Percentiles rank a stretch among this genome's conserved stretches.
Conservation (phyloP, 257 asterid species). For the Ilex asprella region DNA sequence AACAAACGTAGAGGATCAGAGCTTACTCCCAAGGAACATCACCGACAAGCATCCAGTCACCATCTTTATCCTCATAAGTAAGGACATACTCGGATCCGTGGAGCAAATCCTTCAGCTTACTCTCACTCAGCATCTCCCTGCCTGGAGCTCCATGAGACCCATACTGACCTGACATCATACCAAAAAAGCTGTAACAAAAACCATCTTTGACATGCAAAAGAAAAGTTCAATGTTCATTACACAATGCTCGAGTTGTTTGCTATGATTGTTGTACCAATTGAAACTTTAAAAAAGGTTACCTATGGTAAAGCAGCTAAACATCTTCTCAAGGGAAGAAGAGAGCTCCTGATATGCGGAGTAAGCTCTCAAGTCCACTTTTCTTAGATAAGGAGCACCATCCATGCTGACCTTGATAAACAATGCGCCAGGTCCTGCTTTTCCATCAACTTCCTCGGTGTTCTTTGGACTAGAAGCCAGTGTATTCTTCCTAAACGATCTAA, state of each 20-base stretch:
- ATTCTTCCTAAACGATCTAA: constrained; percentile 52
- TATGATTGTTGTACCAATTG: too few relatives aligned
- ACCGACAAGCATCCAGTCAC: constrained; percentile 79
- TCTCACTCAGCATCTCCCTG: constrained; percentile 54
- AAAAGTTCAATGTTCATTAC: too few relatives aligned
- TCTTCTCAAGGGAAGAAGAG: constrained; percentile 67
- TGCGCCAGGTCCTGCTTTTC: constrained; percentile 43
- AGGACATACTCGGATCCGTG: constrained; percentile 66
- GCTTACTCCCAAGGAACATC: constrained; percentile 83
- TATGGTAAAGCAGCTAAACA: constrained; percentile 67
- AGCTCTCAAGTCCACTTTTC: constrained; percentile 61
- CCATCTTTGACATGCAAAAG: background rate
- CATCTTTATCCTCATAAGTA: constrained; percentile 67
- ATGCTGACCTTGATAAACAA: constrained; percentile 66
- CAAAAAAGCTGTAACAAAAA: constrained; percentile 17
- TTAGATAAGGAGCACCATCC: constrained; percentile 73
- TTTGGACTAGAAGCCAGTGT: constrained; percentile 42
- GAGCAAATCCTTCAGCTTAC: constrained; percentile 53
- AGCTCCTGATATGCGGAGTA: constrained; percentile 60
- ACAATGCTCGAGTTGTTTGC: too few relatives aligned
- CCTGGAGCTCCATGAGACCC: constrained; percentile 60
- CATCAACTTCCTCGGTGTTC: constrained; percentile 53
- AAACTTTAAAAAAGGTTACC: constrained; percentile 26
- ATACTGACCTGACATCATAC: constrained; percentile 42
- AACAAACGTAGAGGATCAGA: constrained; percentile 2